Percentiles rank a stretch among this genome's conserved stretches.
Evolutionary conservation across 2,329 filamentous ascomycete species (phyloP).

Genomic region (Cytospora schulzeri): DNA sequence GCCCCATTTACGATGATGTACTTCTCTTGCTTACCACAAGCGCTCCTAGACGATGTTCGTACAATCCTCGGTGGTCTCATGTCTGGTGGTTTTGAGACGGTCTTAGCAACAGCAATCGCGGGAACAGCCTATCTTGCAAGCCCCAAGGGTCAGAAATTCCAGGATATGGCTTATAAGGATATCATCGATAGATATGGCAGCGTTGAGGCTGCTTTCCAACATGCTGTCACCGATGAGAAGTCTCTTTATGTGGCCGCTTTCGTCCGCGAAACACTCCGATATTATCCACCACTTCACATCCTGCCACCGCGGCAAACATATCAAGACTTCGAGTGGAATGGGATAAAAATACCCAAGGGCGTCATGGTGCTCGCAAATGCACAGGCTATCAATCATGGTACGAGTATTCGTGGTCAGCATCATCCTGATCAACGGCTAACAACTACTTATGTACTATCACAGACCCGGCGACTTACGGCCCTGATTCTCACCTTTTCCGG

Average conservation of each 20-base stretch:
- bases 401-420: background rate
- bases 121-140: conserved; percentile 30
- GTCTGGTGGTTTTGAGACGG: conserved; percentile 32
- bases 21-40: background rate
- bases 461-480: conserved; percentile 12
- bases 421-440: background rate
- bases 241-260: conserved; percentile 27
- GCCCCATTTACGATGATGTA: rapidly evolving
- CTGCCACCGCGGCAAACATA: conserved; percentile 19
- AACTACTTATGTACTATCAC: background rate
- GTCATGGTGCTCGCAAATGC: conserved; percentile 15
- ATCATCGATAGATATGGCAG: conserved; percentile 19
- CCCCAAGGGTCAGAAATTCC: conserved; percentile 26
- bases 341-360: conserved; percentile 16
- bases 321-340: conserved; percentile 12
- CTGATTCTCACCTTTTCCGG: conserved; percentile 16
- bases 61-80: conserved; percentile 32
- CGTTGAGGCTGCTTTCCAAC: conserved; percentile 8
- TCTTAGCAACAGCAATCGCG: conserved; percentile 31
- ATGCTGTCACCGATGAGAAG: conserved; percentile 27
- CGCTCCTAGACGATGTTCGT: conserved; percentile 26
- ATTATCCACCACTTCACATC: conserved; percentile 28
- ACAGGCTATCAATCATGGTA: conserved; percentile 13
- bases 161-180: conserved; percentile 28
- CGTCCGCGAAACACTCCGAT: conserved; percentile 29